Evolutionary conservation across 1,284 basidiomycete species (phyloP).

Genomic region (Mycena sp.): DNA sequence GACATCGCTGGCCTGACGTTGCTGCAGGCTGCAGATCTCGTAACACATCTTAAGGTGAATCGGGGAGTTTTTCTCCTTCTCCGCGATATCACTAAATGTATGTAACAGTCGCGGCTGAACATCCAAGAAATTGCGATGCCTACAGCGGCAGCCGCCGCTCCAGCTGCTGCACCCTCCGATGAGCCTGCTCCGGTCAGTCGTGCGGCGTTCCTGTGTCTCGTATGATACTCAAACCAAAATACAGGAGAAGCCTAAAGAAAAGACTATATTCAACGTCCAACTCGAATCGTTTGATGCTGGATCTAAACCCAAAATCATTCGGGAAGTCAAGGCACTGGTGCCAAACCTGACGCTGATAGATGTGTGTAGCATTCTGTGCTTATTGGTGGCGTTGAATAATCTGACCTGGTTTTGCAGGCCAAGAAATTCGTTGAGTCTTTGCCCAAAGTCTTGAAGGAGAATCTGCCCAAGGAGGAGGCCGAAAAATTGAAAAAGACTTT

Average conservation of each 20-base stretch:
- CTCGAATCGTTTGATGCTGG: constrained; percentile 92
- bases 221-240: constrained; percentile 18
- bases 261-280: constrained; percentile 97
- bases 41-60: constrained; percentile 89
- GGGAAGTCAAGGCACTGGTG: constrained; percentile 96
- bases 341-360: constrained; percentile 96
- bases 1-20: constrained; percentile 92
- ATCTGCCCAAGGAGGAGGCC: constrained; percentile 96
- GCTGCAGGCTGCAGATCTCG: constrained; percentile 97
- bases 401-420: constrained; percentile 64
- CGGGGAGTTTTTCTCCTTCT: constrained; percentile 23
- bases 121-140: constrained; percentile 99
- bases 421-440: constrained; percentile 99
- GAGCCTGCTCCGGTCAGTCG: constrained; percentile 70
- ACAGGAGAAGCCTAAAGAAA: constrained; percentile 97
- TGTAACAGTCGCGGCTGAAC: constrained; percentile 84
- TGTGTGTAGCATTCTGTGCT: constrained; percentile 65
- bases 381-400: constrained; percentile 23
- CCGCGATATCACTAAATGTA: constrained; percentile 33
- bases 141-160: constrained; percentile 73
- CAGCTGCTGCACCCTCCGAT: constrained; percentile 67
- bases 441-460: constrained; percentile 96
- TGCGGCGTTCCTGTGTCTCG: constrained; percentile 34
- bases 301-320: constrained; percentile 97
- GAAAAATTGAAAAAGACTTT: constrained; percentile 96